Evolutionary conservation across 768 basidiomycete species (phyloP), one percentile per base, ranked within the genome.

Genomic region (Leccinum longicurvipes): DNA sequence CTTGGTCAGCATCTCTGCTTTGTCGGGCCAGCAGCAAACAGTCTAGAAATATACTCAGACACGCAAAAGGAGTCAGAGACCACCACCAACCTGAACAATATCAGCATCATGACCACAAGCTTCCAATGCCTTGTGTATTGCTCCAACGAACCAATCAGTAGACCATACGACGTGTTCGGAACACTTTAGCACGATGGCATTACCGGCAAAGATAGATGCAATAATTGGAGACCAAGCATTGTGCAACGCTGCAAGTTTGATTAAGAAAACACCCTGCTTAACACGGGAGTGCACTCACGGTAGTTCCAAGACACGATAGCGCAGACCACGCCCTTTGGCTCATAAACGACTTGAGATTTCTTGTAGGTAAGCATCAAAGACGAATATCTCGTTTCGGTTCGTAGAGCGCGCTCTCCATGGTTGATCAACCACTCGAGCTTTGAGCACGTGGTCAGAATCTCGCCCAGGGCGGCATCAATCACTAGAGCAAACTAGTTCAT

Each of bases 241-340:
- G 72, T 98, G 96, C 54, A 98, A 74, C 31, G 93, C 93, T 94
- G 61, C 15, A 47, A 31, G n/a, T 29, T 41, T 11, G n/a, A 29
- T 51, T 59, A 19, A 54, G 46, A 47, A 51, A 47, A 54, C 25
- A 28, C 11, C 4, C 25, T 15, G 4, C 9, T 12, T 11, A 12
- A 14, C 29, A 8, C 21, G 19, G 28, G n/a, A 42, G 71, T 29
- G 24, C 10, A 63, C 81, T 48, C 65, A 93, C 92, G 91, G 69
- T 94, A 94, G 63, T 93, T 94, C 92, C 94, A 98, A 0, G 93
- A 95, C 4, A 98, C 93, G 55, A 96, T 87, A 3, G 86, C 97
- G 45, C 90, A 86, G 14, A 97, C 91, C 1, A 96, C 90, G 24
- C 97, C 97, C 21, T 93, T 80, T 19, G 96, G 96, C 60, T 97